Evolutionary conservation across 495 filamentous ascomycete species (phyloP).

Genomic region (Penicillium macrosclerotiorum): DNA sequence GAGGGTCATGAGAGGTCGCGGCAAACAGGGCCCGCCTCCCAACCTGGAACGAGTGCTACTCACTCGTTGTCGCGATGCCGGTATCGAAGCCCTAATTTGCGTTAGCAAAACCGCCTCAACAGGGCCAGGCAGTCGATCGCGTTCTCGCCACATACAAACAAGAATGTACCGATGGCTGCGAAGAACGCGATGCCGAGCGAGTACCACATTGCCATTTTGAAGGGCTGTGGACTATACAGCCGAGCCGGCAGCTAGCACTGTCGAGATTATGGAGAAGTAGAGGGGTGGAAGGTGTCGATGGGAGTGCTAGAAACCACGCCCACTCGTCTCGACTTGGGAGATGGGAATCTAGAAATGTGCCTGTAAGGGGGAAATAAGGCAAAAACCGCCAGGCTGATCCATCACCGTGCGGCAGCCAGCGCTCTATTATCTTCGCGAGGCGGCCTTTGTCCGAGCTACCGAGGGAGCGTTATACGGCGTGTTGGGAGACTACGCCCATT

Average conservation of each 20-base stretch:
- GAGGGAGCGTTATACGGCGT: constrained; percentile 16
- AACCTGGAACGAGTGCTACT: constrained; percentile 19
- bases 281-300: too few relatives aligned
- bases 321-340: too few relatives aligned
- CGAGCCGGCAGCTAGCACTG: too few relatives aligned
- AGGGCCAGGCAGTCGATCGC: not conserved
- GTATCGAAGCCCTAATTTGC: constrained; percentile 52
- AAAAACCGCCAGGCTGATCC: too few relatives aligned
- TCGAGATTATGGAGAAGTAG: too few relatives aligned
- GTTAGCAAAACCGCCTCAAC: not conserved
- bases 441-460: constrained; percentile 24
- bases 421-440: constrained; percentile 3
- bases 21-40: too few relatives aligned
- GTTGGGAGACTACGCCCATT: not conserved
- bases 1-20: too few relatives aligned
- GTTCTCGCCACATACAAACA: constrained; percentile 55
- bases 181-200: constrained; percentile 51
- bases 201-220: constrained; percentile 41
- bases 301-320: too few relatives aligned
- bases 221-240: too few relatives aligned
- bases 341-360: too few relatives aligned
- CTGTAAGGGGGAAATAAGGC: too few relatives aligned
- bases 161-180: constrained; percentile 56
- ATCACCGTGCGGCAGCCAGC: too few relatives aligned
- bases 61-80: constrained; percentile 59